Conservation (phyloP, 164 flowering plant genomes). For the Buxus sempervirens region DNA sequence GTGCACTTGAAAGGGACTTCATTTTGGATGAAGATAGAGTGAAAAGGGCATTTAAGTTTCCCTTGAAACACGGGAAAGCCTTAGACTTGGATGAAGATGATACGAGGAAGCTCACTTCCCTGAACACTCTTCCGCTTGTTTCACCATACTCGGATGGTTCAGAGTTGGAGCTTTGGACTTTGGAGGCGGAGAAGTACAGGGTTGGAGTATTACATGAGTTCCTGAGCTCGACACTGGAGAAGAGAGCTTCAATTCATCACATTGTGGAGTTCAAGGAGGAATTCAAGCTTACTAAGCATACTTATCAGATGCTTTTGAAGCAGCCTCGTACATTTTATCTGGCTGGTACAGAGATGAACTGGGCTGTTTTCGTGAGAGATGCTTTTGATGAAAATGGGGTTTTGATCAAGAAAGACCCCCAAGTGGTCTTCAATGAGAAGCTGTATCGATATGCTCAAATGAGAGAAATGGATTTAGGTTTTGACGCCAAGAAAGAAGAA, state of each 20-base stretch:
- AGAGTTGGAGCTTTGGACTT: slow-evolving; percentile 59
- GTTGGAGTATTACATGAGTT: slow-evolving; percentile 81
- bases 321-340: slow-evolving; percentile 71
- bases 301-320: slow-evolving; percentile 76
- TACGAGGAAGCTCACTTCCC: slow-evolving; percentile 52
- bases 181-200: slow-evolving; percentile 86
- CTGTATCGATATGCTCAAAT: slow-evolving; percentile 53
- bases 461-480: slow-evolving; percentile 28
- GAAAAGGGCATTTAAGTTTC: slow-evolving; percentile 64
- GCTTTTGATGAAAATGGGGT: slow-evolving; percentile 63
- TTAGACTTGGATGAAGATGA: slow-evolving; percentile 74
- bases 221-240: slow-evolving; percentile 91
- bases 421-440: slow-evolving; percentile 67
- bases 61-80: slow-evolving; percentile 47
- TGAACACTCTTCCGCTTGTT: slow-evolving; percentile 79
- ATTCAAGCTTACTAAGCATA: slow-evolving; percentile 80
- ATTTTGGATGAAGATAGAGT: slow-evolving; percentile 71
- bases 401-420: slow-evolving; percentile 67
- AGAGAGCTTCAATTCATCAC: slow-evolving; percentile 80
- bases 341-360: slow-evolving; percentile 94
- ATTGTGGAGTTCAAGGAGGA: slow-evolving; percentile 90
- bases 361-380: slow-evolving; percentile 83
- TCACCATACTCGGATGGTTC: slow-evolving; percentile 89
- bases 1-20: slow-evolving; percentile 69
- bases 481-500: not conserved